Evolutionary conservation across 2,329 filamentous ascomycete genomes (phyloP).

Genomic region (Stenocarpella maydis): DNA sequence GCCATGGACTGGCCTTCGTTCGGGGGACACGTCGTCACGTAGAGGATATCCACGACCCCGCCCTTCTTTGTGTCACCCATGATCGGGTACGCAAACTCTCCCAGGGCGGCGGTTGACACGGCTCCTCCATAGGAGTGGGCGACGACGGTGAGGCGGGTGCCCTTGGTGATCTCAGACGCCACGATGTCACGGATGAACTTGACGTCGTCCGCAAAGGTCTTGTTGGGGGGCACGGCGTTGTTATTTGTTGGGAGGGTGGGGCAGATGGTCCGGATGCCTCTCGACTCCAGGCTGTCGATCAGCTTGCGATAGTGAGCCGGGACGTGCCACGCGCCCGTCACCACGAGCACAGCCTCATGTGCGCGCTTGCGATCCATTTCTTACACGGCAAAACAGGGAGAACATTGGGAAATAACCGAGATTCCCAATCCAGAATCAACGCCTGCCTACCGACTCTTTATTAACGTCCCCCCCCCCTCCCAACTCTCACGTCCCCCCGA

Average conservation of each 20-base stretch:
- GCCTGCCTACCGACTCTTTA: not conserved
- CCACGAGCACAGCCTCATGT: constrained; percentile 33
- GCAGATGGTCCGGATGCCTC: constrained; percentile 34
- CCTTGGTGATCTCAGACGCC: constrained; percentile 22
- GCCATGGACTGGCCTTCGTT: constrained; percentile 24
- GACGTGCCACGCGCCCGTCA: constrained; percentile 38
- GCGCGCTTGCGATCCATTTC: constrained; percentile 20
- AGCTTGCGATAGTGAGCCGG: constrained; percentile 36
- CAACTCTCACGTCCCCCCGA: not conserved
- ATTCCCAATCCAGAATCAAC: not conserved
- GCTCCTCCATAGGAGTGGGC: constrained; percentile 39
- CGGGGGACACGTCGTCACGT: constrained; percentile 8
- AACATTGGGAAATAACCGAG: not conserved
- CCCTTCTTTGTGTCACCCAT: constrained; percentile 14
- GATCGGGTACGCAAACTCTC: constrained; percentile 19
- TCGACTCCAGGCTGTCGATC: constrained; percentile 26
- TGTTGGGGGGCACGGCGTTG: constrained; percentile 36
- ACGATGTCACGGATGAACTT: constrained; percentile 18
- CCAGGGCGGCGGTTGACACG: constrained; percentile 35
- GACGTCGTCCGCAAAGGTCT: constrained; percentile 35
- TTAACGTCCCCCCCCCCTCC: not conserved
- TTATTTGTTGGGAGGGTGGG: constrained; percentile 36
- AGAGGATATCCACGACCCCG: constrained; percentile 18
- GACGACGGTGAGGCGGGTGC: constrained; percentile 33
- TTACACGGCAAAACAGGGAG: not conserved